A percentile compares a stretch with the other conserved stretches of the same genome.
phyloP scores from a whole-genome alignment of 768 basidiomycete species.

The Butyriboletus loyo region DNA sequence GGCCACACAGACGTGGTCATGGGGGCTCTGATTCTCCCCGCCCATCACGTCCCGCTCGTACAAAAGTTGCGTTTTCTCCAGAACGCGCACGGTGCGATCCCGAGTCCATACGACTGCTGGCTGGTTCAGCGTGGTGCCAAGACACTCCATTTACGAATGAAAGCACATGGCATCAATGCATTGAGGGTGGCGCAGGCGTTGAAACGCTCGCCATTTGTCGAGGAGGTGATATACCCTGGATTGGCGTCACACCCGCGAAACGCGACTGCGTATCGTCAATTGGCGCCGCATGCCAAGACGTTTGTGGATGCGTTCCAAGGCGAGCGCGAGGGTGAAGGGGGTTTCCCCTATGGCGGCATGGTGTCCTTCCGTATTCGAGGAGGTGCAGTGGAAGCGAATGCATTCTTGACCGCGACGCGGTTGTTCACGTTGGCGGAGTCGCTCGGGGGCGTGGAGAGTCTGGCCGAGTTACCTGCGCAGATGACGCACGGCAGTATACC shows the following conservation, averaged over 20 bases:
- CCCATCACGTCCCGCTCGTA: constrained; percentile 45
- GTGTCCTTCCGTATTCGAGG: constrained; percentile 65
- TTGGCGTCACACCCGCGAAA: constrained; percentile 65
- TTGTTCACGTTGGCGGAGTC: constrained; percentile 85
- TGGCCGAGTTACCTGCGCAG: constrained; percentile 80
- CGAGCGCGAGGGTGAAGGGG: constrained; percentile 35
- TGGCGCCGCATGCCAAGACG: constrained; percentile 66
- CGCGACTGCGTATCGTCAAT: constrained; percentile 55
- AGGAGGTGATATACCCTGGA: constrained; percentile 85
- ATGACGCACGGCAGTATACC: constrained; percentile 90
- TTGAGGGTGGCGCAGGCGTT: constrained; percentile 69
- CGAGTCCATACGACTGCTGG: constrained; percentile 86
- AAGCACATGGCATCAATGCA: constrained; percentile 82
- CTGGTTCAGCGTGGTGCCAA: constrained; percentile 88
- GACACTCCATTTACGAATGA: constrained; percentile 87
- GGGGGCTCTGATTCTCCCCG: constrained; percentile 75
- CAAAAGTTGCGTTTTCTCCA: constrained; percentile 80
- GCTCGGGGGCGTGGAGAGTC: constrained; percentile 88
- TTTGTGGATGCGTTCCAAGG: constrained; percentile 48
- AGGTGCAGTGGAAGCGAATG: constrained; percentile 53
- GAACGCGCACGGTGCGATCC: constrained; percentile 82
- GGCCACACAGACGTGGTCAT: constrained; percentile 94
- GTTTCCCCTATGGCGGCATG: constrained; percentile 92
- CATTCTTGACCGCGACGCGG: constrained; percentile 61
- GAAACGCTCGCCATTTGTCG: constrained; percentile 53